Base-by-base conservation (phyloP, 257 asterid genomes). In the Solanum bukasovii region DNA sequence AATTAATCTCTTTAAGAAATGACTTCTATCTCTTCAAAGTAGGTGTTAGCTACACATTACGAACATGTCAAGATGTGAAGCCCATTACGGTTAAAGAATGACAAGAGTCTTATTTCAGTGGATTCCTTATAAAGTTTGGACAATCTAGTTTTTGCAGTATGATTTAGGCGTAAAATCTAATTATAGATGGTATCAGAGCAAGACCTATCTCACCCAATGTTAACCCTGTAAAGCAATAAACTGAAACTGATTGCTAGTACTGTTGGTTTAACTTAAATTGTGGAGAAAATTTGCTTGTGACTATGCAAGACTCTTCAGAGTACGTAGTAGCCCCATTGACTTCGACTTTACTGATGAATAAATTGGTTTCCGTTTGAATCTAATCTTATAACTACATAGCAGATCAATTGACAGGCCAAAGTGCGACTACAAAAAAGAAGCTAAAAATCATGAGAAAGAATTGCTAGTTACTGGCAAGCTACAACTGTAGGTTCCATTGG, bases 401-500 rank as follows among this genome's bases (percentile, higher is more conserved):
- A 59, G 68, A 59, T 21, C 38, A 79, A 2, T 27, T 27, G 20
- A 9, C 29, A 46, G 78, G 16, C 33, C 85, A 89, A 63, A 59
- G 12, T 73, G 31, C 3, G 61, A 67, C 16, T 42, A 70, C 4
- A 12, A 75, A 9, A 25, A 67, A 90, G 74, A n/a, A 78, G 52
- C n/a, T 23, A 74, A 46, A 72, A 74, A 71, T 83, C 65, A 35
- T 7, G n/a, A 33, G 4, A 46, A 77, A 71, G 81, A 81, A 46
- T 86, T 42, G 75, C 16, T 84, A 87, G 85, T 88, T 87, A 91
- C 88, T 90, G 87, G 93, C 99, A 97, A 87, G 94, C 68, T 87
- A 97, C 49, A 52, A 88, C 59, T 16, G 86, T 42, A 9, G 98
- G 99, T 42, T 97, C 98, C 99, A 96, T 90, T 23, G 99, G 92